These are phyloP conservation scores for Russula earlei DNA, from an alignment of 768 basidiomycete genomes.

Conservation along the genomic window DNA sequence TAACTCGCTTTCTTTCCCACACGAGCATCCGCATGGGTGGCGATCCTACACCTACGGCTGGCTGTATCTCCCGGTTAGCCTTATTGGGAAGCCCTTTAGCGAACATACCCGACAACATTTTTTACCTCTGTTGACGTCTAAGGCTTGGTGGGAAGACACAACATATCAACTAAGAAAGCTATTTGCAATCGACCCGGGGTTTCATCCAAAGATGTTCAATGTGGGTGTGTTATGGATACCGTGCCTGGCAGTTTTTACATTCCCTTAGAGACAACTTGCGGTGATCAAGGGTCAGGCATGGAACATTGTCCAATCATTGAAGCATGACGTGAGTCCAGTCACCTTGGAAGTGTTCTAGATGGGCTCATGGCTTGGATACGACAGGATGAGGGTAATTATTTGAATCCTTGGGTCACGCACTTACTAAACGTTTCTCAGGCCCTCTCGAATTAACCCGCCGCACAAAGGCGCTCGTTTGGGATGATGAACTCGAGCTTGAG, in stretches of 20 bases:
- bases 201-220: slow-evolving; percentile 84
- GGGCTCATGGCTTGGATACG: background rate
- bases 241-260: background rate
- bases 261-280: slow-evolving; percentile 68
- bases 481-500: slow-evolving; percentile 63
- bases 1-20: slow-evolving; percentile 86
- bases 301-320: slow-evolving; percentile 80
- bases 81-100: slow-evolving; percentile 81
- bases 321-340: slow-evolving; percentile 49
- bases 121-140: slow-evolving; percentile 71
- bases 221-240: slow-evolving; percentile 31
- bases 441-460: slow-evolving; percentile 85
- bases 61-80: slow-evolving; percentile 76
- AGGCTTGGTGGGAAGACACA: slow-evolving; percentile 86
- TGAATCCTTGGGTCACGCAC: background rate
- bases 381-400: slow-evolving; percentile 62
- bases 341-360: background rate
- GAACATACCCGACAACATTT: slow-evolving; percentile 76
- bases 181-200: slow-evolving; percentile 76
- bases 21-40: slow-evolving; percentile 79
- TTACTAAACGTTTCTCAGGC: slow-evolving; percentile 34
- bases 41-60: slow-evolving; percentile 78
- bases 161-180: slow-evolving; percentile 66
- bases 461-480: slow-evolving; percentile 73
- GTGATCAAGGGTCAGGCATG: slow-evolving; percentile 91